These are phyloP conservation scores for Vitis labrusca DNA, from an alignment of 164 flowering plant genomes.

Conservation along the genomic window DNA sequence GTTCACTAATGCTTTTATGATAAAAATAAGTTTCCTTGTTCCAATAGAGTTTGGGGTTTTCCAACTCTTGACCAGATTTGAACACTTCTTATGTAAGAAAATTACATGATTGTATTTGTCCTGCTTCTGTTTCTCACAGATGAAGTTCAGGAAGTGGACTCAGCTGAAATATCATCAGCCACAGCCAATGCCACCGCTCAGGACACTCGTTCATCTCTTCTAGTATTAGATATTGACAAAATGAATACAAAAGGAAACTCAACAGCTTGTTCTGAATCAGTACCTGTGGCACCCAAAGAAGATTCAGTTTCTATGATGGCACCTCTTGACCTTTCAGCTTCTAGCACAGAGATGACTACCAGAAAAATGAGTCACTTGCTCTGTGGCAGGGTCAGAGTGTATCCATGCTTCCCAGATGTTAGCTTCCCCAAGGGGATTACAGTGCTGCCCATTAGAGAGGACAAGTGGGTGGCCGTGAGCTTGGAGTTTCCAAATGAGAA, in stretches of 20 bases:
- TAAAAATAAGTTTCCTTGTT: too few relatives aligned
- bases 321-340: constrained; percentile 11
- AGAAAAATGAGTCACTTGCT: constrained; percentile 24
- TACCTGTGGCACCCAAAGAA: constrained; percentile 9
- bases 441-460: constrained; percentile 41
- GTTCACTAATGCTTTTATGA: too few relatives aligned
- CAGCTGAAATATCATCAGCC: neutral
- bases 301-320: constrained; percentile 6
- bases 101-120: too few relatives aligned
- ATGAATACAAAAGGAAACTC: neutral
- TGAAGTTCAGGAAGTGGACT: constrained; percentile 16
- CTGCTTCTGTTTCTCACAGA: constrained; percentile 10
- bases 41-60: too few relatives aligned
- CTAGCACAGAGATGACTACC: constrained; percentile 3
- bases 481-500: constrained; percentile 37
- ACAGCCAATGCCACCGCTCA: neutral
- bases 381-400: constrained; percentile 40
- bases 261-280: constrained; percentile 7
- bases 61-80: too few relatives aligned
- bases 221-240: neutral
- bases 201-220: neutral
- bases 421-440: constrained; percentile 33
- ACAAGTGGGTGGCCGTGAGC: constrained; percentile 55
- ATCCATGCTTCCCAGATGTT: constrained; percentile 28
- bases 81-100: too few relatives aligned